Evolutionary conservation across 2,329 filamentous ascomycete species (phyloP).

Genomic region (Colletotrichum incanum): DNA sequence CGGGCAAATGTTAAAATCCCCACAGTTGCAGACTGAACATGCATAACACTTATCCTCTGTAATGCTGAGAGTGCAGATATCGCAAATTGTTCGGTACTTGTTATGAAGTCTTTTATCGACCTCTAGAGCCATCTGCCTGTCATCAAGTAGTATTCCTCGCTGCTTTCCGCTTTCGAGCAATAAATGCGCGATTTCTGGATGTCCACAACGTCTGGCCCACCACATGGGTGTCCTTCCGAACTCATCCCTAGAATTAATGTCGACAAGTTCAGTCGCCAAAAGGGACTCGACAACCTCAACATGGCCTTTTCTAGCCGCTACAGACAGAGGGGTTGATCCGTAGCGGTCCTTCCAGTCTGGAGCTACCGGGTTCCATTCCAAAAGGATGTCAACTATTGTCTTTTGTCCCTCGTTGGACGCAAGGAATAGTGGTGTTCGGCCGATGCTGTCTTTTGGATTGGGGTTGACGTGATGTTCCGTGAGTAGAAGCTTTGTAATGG

Average conservation of each 20-base stretch:
- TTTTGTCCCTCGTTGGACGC: neutral
- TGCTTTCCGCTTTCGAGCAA: neutral
- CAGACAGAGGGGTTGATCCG: neutral
- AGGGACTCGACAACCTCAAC: neutral
- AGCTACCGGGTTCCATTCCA: neutral
- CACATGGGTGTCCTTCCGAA: slow-evolving; percentile 4
- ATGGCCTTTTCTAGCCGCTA: neutral
- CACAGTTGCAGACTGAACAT: neutral
- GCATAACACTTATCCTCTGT: neutral
- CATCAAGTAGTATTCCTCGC: neutral
- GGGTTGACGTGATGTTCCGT: neutral
- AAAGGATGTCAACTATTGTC: neutral
- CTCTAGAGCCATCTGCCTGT: neutral
- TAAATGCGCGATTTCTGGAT: neutral
- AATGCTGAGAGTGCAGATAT: neutral
- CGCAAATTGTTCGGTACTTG: too few relatives aligned
- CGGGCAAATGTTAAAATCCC: neutral
- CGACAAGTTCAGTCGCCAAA: neutral
- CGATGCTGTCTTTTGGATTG: neutral
- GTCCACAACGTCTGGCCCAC: neutral
- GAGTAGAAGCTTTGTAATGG: neutral
- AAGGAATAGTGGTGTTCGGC: slow-evolving; percentile 2
- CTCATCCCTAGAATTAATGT: neutral
- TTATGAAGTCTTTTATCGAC: neutral
- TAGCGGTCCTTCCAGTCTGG: neutral